Conservation (phyloP, 1,139 yeast species). For the Kodamaea fungicola region DNA sequence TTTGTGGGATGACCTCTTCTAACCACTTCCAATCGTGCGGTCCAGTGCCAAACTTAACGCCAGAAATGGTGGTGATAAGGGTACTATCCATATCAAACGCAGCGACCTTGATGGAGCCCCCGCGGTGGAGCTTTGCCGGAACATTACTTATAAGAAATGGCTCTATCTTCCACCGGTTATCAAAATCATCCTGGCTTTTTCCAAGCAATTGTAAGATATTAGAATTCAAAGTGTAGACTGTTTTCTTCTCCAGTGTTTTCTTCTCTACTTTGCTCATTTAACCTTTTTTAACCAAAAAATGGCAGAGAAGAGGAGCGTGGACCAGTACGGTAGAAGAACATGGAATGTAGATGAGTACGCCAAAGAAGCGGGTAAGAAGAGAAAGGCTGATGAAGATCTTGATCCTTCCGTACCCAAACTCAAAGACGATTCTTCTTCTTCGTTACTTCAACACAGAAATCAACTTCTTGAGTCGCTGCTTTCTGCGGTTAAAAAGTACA, state of each 20-base stretch:
- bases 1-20: slow-evolving; percentile 21
- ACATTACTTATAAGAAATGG: slow-evolving; percentile 33
- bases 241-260: too few relatives aligned
- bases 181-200: slow-evolving; percentile 2
- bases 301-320: slow-evolving; percentile 20
- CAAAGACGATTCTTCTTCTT: slow-evolving; percentile 21
- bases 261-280: too few relatives aligned
- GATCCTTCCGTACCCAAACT: neutral
- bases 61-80: slow-evolving; percentile 58
- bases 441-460: slow-evolving; percentile 29
- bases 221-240: too few relatives aligned
- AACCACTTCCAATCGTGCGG: slow-evolving; percentile 72
- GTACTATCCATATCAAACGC: slow-evolving; percentile 81
- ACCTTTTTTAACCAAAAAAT: neutral
- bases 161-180: slow-evolving; percentile 17
- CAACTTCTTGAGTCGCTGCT: slow-evolving; percentile 30
- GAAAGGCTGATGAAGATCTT: slow-evolving; percentile 6
- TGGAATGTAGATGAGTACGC: slow-evolving; percentile 72
- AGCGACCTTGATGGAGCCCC: slow-evolving; percentile 39
- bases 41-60: slow-evolving; percentile 50
- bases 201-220: too few relatives aligned
- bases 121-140: slow-evolving; percentile 16
- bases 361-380: slow-evolving; percentile 36
- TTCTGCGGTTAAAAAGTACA: slow-evolving; percentile 32
- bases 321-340: slow-evolving; percentile 60